Evolutionary conservation across 129 eudicot species (phyloP).

Genomic region (Deinandra increscens): DNA sequence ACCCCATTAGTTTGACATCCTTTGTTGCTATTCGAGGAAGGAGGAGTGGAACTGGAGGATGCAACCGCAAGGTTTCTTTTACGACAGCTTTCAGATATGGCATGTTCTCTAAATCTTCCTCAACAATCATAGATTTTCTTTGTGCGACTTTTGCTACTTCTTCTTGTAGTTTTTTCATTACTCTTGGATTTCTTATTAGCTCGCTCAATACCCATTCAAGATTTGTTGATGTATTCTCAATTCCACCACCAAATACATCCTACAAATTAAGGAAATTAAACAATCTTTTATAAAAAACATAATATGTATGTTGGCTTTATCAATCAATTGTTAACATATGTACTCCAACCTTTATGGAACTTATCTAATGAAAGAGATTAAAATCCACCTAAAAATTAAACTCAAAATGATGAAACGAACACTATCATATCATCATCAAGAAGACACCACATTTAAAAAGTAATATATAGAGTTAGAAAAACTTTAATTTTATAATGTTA

Average conservation of each 20-base stretch:
- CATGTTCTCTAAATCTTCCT: slow-evolving; percentile 49
- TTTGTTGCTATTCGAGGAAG: slow-evolving; percentile 41
- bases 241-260: slow-evolving; percentile 40
- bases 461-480: no score
- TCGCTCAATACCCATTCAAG: slow-evolving; percentile 53
- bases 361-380: no score
- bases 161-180: slow-evolving; percentile 40
- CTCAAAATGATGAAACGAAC: no score
- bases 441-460: no score
- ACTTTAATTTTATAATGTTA: no score
- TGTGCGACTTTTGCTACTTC: slow-evolving; percentile 11
- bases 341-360: no score
- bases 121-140: slow-evolving; percentile 24
- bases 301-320: no score
- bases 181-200: slow-evolving; percentile 43
- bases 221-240: slow-evolving; percentile 19
- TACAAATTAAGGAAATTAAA: neutral
- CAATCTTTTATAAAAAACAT: no score
- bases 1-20: slow-evolving; percentile 12
- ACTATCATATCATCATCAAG: no score
- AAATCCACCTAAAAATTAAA: no score
- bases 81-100: slow-evolving; percentile 49
- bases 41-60: slow-evolving; percentile 42
- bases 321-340: no score
- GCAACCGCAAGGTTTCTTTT: slow-evolving; percentile 48